Conservation (phyloP, 2,329 filamentous ascomycete genomes). For the Fusarium albosuccineum region DNA sequence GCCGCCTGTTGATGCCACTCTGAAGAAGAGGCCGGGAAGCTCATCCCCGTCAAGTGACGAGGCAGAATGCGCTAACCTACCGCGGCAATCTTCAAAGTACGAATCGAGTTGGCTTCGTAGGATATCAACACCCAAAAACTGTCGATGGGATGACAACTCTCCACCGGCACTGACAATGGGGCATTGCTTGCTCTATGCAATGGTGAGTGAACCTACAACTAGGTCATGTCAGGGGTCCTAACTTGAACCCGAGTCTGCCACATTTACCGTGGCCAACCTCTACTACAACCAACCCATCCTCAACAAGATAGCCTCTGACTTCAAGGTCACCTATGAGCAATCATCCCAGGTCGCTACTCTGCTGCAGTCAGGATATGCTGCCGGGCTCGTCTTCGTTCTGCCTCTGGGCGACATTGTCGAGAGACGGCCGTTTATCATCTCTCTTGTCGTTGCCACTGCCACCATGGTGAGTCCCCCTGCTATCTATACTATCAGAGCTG, state of each 20-base stretch:
- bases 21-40: conserved; percentile 1
- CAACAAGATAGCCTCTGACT: conserved; percentile 79
- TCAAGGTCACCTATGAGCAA: conserved; percentile 76
- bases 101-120: conserved; percentile 40
- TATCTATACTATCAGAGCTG: too few species aligned
- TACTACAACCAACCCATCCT: conserved; percentile 87
- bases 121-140: conserved; percentile 68
- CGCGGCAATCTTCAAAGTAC: conserved; percentile 37
- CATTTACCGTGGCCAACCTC: conserved; percentile 82
- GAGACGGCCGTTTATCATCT: conserved; percentile 77
- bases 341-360: conserved; percentile 78
- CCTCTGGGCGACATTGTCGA: conserved; percentile 79
- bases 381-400: conserved; percentile 79
- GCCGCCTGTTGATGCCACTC: neutral
- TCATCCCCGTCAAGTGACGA: conserved; percentile 31
- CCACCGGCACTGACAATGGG: conserved; percentile 77
- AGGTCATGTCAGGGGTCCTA: neutral
- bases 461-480: conserved; percentile 65
- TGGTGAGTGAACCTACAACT: conserved; percentile 58
- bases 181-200: conserved; percentile 78
- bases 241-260: conserved; percentile 56
- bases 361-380: conserved; percentile 84
- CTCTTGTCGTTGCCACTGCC: conserved; percentile 75
- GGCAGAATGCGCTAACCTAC: conserved; percentile 3
- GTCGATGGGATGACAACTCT: conserved; percentile 75